These are phyloP conservation scores for Gnaphalium uliginosum DNA, from an alignment of 129 eudicot genomes.

Conservation along the genomic window DNA sequence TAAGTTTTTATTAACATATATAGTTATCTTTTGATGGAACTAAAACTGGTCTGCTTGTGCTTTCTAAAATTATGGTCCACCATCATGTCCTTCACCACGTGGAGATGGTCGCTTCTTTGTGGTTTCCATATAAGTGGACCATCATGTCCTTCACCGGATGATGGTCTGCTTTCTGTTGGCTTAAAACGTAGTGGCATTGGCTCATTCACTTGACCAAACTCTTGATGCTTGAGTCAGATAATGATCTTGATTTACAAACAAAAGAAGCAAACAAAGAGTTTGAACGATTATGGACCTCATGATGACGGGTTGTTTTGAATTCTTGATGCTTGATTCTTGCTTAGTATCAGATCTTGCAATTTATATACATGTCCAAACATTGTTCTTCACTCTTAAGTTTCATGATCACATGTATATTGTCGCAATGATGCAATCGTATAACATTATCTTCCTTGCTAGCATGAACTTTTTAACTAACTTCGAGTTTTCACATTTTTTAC, in stretches of 20 bases:
- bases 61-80: neutral
- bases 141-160: neutral
- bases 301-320: neutral
- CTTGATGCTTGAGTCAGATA: slow-evolving; percentile 11
- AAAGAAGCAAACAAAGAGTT: slow-evolving; percentile 16
- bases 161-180: neutral
- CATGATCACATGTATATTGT: slow-evolving; percentile 5
- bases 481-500: neutral
- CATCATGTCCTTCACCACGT: neutral
- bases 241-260: slow-evolving; percentile 4
- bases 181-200: neutral
- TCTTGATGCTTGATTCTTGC: neutral
- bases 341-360: neutral
- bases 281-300: slow-evolving; percentile 17
- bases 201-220: slow-evolving; percentile 1
- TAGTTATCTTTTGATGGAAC: neutral
- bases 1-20: neutral
- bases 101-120: neutral
- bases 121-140: neutral
- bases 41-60: neutral
- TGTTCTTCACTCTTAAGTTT: slow-evolving; percentile 4
- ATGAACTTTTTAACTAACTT: neutral
- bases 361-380: neutral
- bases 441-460: neutral
- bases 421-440: neutral